Percentiles rank a stretch among this genome's conserved stretches.
Conservation (phyloP, 2,329 filamentous ascomycete genomes). For the Elsinoe ampelina region DNA sequence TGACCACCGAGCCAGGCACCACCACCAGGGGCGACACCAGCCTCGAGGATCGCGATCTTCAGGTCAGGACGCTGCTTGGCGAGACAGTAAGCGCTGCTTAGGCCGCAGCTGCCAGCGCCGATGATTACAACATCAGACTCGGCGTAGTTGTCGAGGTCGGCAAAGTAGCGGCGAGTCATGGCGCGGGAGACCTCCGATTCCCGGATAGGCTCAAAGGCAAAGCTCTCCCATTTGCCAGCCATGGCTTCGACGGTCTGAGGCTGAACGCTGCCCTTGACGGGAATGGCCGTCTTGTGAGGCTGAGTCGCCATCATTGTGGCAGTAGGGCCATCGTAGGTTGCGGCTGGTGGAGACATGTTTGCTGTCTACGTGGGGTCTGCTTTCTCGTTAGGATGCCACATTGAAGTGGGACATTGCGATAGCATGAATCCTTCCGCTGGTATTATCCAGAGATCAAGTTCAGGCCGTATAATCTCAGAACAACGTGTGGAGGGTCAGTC, state of each 20-base stretch:
- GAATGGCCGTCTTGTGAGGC: constrained; percentile 27
- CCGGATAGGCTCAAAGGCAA: constrained; percentile 77
- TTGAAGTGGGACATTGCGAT: constrained; percentile 35
- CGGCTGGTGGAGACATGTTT: constrained; percentile 72
- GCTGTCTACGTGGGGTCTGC: constrained; percentile 31
- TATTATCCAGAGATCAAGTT: constrained; percentile 98
- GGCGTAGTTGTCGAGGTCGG: constrained; percentile 78
- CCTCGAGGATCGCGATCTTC: constrained; percentile 85
- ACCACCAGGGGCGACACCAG: constrained; percentile 75
- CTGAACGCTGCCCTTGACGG: constrained; percentile 32
- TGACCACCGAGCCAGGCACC: constrained; percentile 91
- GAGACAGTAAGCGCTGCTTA: constrained; percentile 75
- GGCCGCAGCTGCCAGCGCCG: constrained; percentile 79
- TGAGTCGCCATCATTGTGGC: constrained; percentile 38
- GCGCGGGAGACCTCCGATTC: constrained; percentile 87
- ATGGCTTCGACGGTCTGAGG: constrained; percentile 55
- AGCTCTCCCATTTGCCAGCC: constrained; percentile 68
- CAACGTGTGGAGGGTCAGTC: constrained; percentile 25
- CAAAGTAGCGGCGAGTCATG: constrained; percentile 90
- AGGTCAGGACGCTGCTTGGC: constrained; percentile 77
- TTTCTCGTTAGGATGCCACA: constrained; percentile 27
- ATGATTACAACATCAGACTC: constrained; percentile 92
- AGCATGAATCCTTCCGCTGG: constrained; percentile 99
- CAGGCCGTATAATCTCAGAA: constrained; percentile 85
- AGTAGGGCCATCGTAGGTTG: constrained; percentile 44